Percentiles rank a stretch among this genome's conserved stretches.
Evolutionary conservation across 2,329 filamentous ascomycete species (phyloP).

Genomic region (Neonectria coccinea): DNA sequence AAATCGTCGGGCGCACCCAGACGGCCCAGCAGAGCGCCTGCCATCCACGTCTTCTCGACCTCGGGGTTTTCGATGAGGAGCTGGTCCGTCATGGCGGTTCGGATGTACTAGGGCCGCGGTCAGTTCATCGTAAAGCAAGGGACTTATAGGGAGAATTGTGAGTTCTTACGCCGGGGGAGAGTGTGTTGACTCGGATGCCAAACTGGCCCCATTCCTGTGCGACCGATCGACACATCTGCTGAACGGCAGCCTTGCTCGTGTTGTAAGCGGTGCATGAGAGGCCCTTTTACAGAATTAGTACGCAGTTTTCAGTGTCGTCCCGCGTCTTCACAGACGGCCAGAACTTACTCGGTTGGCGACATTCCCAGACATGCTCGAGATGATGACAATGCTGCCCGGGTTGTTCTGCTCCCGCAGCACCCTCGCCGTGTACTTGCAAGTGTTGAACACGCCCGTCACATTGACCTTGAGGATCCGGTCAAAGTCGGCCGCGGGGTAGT

Average conservation of each 20-base stretch:
- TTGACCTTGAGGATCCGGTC: constrained; percentile 77
- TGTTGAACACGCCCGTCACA: constrained; percentile 76
- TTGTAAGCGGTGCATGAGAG: constrained; percentile 73
- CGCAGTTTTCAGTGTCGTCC: background rate
- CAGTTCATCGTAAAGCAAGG: background rate
- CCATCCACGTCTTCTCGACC: constrained; percentile 65
- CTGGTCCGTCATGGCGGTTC: constrained; percentile 61
- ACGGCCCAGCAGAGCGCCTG: constrained; percentile 64
- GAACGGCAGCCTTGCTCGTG: constrained; percentile 70
- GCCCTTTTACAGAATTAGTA: constrained; percentile 56
- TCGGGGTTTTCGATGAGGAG: constrained; percentile 59
- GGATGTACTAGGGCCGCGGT: constrained; percentile 53
- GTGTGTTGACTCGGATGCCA: constrained; percentile 74
- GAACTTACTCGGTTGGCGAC: constrained; percentile 62
- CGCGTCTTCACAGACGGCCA: background rate
- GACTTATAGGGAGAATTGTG: background rate
- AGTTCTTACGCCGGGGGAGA: constrained; percentile 67
- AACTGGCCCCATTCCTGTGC: constrained; percentile 72
- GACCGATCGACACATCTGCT: constrained; percentile 69
- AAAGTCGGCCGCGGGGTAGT: constrained; percentile 68
- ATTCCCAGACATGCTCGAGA: constrained; percentile 62
- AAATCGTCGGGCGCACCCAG: constrained; percentile 68
- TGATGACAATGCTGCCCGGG: constrained; percentile 62
- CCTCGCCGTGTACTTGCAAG: constrained; percentile 75
- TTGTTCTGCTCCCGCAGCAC: constrained; percentile 59